These are phyloP conservation scores for Colletotrichum sp. DNA, from an alignment of 2,329 filamentous ascomycete species.

Conservation along the genomic window DNA sequence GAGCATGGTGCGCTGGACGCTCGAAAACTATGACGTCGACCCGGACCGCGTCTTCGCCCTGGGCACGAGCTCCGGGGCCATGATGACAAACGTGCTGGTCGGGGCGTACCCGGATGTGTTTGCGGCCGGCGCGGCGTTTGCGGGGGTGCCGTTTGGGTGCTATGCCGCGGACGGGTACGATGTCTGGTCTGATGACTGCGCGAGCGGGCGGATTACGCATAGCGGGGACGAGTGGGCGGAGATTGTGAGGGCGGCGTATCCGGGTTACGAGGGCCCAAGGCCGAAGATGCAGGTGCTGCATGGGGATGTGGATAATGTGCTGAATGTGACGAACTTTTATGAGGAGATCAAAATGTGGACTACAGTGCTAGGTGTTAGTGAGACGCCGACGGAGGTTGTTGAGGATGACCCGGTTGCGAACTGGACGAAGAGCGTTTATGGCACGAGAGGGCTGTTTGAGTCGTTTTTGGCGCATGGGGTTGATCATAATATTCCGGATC, in stretches of 20 bases:
- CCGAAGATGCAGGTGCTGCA: slow-evolving; percentile 65
- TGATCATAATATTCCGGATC: slow-evolving; percentile 22
- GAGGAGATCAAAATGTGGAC: slow-evolving; percentile 62
- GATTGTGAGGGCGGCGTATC: slow-evolving; percentile 47
- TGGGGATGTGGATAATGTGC: slow-evolving; percentile 54
- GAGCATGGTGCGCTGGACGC: slow-evolving; percentile 57
- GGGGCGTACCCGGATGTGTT: slow-evolving; percentile 59
- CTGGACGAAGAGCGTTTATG: slow-evolving; percentile 25
- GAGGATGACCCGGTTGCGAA: slow-evolving; percentile 1
- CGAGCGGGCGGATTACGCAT: slow-evolving; percentile 49
- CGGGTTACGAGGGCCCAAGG: slow-evolving; percentile 52
- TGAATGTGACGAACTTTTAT: slow-evolving; percentile 56
- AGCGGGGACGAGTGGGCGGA: slow-evolving; percentile 36
- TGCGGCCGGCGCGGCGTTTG: slow-evolving; percentile 51
- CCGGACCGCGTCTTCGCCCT: slow-evolving; percentile 53
- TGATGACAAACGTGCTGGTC: slow-evolving; percentile 61
- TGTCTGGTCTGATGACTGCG: slow-evolving; percentile 59
- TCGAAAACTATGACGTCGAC: slow-evolving; percentile 51
- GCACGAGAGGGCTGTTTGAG: slow-evolving; percentile 18
- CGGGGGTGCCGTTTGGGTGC: slow-evolving; percentile 51
- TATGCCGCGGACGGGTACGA: slow-evolving; percentile 45
- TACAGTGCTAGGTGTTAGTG: slow-evolving; percentile 29
- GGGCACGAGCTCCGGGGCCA: slow-evolving; percentile 56
- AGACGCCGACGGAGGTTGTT: slow-evolving; percentile 1
- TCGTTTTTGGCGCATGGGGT: slow-evolving; percentile 19